Evolutionary conservation across 1,139 yeast species (phyloP).

Genomic region (Diutina scorzettiae): DNA sequence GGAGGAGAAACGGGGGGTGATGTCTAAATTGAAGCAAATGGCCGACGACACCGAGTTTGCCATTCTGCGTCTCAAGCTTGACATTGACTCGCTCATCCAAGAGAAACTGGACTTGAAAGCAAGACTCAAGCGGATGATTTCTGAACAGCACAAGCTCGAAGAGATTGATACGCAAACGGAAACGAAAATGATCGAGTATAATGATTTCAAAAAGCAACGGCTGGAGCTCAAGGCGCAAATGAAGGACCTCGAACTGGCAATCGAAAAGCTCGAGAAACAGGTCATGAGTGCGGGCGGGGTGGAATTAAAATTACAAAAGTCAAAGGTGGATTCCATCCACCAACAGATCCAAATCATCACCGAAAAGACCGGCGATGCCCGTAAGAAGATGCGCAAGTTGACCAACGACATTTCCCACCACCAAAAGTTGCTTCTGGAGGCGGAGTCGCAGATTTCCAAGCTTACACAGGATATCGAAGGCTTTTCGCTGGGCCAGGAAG

Average conservation of each 20-base stretch:
- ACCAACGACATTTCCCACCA: slow-evolving; percentile 54
- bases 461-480: neutral
- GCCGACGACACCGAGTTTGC: slow-evolving; percentile 61
- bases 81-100: slow-evolving; percentile 46
- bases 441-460: slow-evolving; percentile 23
- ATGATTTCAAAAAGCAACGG: slow-evolving; percentile 24
- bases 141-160: slow-evolving; percentile 22
- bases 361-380: slow-evolving; percentile 51
- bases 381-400: slow-evolving; percentile 48
- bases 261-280: slow-evolving; percentile 53
- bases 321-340: slow-evolving; percentile 67
- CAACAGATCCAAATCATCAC: slow-evolving; percentile 55
- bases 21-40: slow-evolving; percentile 47
- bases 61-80: slow-evolving; percentile 49
- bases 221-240: slow-evolving; percentile 41
- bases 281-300: slow-evolving; percentile 93
- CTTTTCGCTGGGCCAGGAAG: neutral
- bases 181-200: slow-evolving; percentile 26
- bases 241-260: slow-evolving; percentile 43
- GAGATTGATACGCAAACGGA: slow-evolving; percentile 24
- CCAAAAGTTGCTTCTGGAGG: slow-evolving; percentile 31
- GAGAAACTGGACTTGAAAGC: slow-evolving; percentile 32
- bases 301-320: slow-evolving; percentile 64
- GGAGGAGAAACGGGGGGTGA: slow-evolving; percentile 46
- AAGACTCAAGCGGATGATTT: slow-evolving; percentile 24